These are phyloP conservation scores for Penicillium concentricum DNA, from an alignment of 2,329 filamentous ascomycete species.

Conservation along the genomic window DNA sequence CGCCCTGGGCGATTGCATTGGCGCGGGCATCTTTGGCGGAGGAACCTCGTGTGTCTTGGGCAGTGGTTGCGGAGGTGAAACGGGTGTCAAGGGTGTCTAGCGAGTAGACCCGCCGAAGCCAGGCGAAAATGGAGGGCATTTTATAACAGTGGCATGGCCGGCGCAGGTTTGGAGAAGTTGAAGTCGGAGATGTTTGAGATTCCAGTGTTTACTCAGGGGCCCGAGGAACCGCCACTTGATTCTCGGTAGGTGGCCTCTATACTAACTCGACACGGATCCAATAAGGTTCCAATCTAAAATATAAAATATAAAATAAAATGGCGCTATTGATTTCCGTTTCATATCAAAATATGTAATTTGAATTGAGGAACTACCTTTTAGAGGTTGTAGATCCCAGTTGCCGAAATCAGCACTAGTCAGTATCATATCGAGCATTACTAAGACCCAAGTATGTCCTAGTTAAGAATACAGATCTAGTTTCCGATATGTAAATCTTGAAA, in stretches of 20 bases:
- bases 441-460: too few species aligned
- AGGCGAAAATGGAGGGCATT: conserved; percentile 48
- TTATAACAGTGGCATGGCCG: conserved; percentile 34
- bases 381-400: not conserved
- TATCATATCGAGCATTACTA: not conserved
- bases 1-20: conserved; percentile 45
- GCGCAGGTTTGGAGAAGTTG: conserved; percentile 10
- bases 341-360: not conserved
- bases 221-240: not conserved
- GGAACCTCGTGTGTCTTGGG: conserved; percentile 54
- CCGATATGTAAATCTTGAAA: not conserved
- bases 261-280: not conserved
- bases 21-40: conserved; percentile 38
- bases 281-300: not conserved
- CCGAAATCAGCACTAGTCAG: conserved; percentile 12
- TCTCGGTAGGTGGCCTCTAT: not conserved
- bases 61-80: conserved; percentile 70
- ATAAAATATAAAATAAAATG: not conserved
- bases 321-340: not conserved
- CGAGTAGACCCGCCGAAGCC: conserved; percentile 58
- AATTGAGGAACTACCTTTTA: not conserved
- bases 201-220: conserved; percentile 22
- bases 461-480: not conserved
- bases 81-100: conserved; percentile 69
- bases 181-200: conserved; percentile 9